phyloP scores from a whole-genome alignment of 345 rosid species.

The Raphanus sativus region DNA sequence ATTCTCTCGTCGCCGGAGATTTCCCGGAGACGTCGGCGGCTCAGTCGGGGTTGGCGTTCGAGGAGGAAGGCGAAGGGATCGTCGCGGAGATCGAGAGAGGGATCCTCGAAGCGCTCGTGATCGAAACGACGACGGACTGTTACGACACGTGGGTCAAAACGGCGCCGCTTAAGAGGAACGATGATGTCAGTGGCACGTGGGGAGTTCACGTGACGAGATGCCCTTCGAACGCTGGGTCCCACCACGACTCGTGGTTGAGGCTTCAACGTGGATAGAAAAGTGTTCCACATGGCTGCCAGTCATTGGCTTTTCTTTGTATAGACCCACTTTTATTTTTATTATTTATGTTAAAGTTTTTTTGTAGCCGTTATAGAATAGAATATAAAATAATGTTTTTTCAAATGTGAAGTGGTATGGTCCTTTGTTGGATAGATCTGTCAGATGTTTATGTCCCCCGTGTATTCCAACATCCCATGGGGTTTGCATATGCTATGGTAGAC shows the following conservation, averaged over 20 bases:
- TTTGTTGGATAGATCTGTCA: constrained; percentile 24
- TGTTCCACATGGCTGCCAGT: neutral
- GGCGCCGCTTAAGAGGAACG: constrained; percentile 27
- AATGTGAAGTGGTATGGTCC: constrained; percentile 15
- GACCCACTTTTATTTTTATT: neutral
- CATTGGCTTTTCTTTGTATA: constrained; percentile 26
- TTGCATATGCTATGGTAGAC: constrained; percentile 29
- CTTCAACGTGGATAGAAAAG: constrained; percentile 39
- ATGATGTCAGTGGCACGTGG: constrained; percentile 56
- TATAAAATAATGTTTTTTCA: neutral
- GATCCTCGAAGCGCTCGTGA: constrained; percentile 49
- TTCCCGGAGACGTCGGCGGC: constrained; percentile 37
- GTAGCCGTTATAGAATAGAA: constrained; percentile 25
- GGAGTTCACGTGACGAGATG: constrained; percentile 69
- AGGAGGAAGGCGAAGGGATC: constrained; percentile 57
- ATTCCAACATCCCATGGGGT: constrained; percentile 40
- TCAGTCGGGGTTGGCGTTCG: constrained; percentile 22
- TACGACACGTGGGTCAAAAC: constrained; percentile 27
- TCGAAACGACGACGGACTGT: constrained; percentile 49
- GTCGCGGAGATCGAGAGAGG: constrained; percentile 58
- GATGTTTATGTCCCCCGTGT: constrained; percentile 37
- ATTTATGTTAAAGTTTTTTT: neutral
- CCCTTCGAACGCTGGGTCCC: constrained; percentile 38
- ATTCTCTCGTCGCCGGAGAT: constrained; percentile 56
- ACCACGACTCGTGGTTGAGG: constrained; percentile 30